phyloP scores from a whole-genome alignment of 2,329 filamentous ascomycete species.

The Ilyonectria sp. region DNA sequence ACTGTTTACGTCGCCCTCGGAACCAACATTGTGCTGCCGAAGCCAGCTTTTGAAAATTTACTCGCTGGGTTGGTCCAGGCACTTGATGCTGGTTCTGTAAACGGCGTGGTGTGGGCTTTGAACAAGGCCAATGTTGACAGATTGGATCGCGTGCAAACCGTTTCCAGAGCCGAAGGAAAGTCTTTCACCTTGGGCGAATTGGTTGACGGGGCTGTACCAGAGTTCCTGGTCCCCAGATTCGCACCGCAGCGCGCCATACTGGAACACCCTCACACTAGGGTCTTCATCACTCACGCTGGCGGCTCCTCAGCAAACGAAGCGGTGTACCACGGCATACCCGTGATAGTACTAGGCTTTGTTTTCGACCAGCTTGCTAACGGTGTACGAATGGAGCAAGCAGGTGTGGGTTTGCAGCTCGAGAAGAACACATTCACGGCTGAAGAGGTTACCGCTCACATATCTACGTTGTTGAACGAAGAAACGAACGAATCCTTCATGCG shows the following conservation, averaged over 20 bases:
- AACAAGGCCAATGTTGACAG: not conserved
- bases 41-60: not conserved
- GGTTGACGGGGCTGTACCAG: not conserved
- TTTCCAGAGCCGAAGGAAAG: not conserved
- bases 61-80: not conserved
- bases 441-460: not conserved
- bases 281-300: not conserved
- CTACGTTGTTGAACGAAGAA: not conserved
- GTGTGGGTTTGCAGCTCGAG: not conserved
- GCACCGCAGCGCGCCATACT: slow-evolving; percentile 3
- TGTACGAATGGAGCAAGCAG: not conserved
- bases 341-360: not conserved
- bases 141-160: not conserved
- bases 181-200: not conserved
- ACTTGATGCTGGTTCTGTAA: not conserved
- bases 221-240: not conserved
- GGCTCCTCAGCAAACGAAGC: not conserved
- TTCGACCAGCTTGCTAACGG: not conserved
- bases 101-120: not conserved
- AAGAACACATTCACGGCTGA: not conserved
- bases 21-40: not conserved
- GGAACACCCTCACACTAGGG: not conserved
- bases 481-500: not conserved
- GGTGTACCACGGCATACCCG: not conserved
- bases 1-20: not conserved